phyloP scores from a whole-genome alignment of 140 eudicot species.

The Bidens hawaiensis region DNA sequence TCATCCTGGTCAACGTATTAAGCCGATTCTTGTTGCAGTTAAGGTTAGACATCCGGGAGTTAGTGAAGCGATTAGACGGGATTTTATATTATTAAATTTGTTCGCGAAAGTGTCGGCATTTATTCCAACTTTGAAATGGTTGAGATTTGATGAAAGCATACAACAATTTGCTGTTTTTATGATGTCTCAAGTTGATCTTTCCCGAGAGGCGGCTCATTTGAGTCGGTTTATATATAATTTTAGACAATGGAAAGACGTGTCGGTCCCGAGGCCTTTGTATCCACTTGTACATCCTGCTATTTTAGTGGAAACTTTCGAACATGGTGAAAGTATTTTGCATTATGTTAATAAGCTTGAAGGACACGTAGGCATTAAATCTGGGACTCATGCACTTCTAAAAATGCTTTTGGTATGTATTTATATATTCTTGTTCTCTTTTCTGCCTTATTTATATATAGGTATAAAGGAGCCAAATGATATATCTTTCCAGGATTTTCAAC shows the following conservation, averaged over 20 bases:
- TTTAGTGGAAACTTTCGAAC: slow-evolving; percentile 89
- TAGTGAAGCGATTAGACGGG: slow-evolving; percentile 83
- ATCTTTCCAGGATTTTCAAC: no score
- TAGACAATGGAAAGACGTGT: slow-evolving; percentile 82
- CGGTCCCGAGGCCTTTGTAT: slow-evolving; percentile 84
- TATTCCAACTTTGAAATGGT: slow-evolving; percentile 73
- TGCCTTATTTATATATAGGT: background rate
- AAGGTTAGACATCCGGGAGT: no score
- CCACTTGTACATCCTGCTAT: slow-evolving; percentile 97
- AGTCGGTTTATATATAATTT: slow-evolving; percentile 89
- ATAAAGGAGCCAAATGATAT: background rate
- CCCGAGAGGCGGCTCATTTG: slow-evolving; percentile 95
- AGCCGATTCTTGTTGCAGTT: no score
- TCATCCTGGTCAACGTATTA: no score
- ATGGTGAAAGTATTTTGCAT: slow-evolving; percentile 69
- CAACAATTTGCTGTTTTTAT: no score
- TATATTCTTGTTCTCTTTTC: background rate
- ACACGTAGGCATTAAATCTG: slow-evolving; percentile 52
- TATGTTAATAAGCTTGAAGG: slow-evolving; percentile 72
- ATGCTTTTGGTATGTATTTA: slow-evolving; percentile 65
- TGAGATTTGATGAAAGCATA: no score
- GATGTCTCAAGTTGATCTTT: slow-evolving; percentile 97
- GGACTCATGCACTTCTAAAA: slow-evolving; percentile 85
- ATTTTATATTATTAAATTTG: slow-evolving; percentile 57
- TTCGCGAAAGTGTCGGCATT: slow-evolving; percentile 60